Evolutionary conservation across 2,329 filamentous ascomycete genomes (phyloP), one percentile per base, ranked within the genome.

Genomic region (Monosporascus sp.): DNA sequence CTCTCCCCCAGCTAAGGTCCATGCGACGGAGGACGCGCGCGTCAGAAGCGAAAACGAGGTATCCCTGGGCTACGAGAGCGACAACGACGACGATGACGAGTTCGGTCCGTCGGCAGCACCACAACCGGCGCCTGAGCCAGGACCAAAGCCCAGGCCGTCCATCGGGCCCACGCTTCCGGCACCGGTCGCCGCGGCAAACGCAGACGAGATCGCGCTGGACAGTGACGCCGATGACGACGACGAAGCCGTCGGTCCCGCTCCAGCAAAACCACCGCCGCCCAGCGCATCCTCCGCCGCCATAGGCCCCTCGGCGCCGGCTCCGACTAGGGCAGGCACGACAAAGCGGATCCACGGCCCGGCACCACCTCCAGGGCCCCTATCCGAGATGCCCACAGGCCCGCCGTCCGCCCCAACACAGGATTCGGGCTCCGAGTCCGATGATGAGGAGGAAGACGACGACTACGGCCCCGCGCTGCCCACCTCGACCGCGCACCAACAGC

Each of bases 401-500:
- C 31, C 31, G 14, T 35, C 53, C 55, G 40, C 37, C 46, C 62
- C 50, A 53, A 59, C 37, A 59, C 9, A 14, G 11, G 31, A 35
- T 35, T 35, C 71, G 6, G 56, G 67, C 18, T 51, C 69, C 43
- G 65, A 69, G 53, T 65, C 70, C 3, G 74, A 74, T 44, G 67
- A 69, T 4, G 67, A 69, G 46, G 74, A 71, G 7, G 72, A 75
- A 52, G 77, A 79, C 51, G 76, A 80, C 54, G 79, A 78, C 68
- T 87, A 81, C 68, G 83, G 83, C 1, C 84, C 84, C 14, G 75
- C 82, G 17, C 79, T 83, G 4, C 81, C 84, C 2, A 72, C 75
- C 8, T 69, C 77, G 2, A 55, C 55, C 28, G 62, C 66, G 2
- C 67, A 69, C 56, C 51, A 53, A n/a, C 55, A 61, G 38, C 62